phyloP scores from a whole-genome alignment of 2,329 filamentous ascomycete species.

The Rhinocladiella mackenziei region DNA sequence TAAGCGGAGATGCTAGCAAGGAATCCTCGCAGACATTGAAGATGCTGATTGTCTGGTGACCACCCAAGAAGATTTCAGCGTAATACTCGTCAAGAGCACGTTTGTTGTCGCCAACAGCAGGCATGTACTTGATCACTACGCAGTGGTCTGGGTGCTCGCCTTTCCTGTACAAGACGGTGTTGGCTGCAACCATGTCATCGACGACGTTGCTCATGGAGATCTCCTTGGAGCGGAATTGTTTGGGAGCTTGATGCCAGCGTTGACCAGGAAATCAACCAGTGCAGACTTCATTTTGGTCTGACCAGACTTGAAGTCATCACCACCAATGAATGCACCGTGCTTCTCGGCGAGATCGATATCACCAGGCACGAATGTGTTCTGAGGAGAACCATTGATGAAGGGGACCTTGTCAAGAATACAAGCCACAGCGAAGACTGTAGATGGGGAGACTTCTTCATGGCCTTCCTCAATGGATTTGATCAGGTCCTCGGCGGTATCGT shows the following conservation, averaged over 20 bases:
- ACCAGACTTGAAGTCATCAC: slow-evolving; percentile 99
- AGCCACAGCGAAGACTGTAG: slow-evolving; percentile 91
- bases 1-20: slow-evolving; percentile 87
- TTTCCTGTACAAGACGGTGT: slow-evolving; percentile 80
- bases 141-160: slow-evolving; percentile 97
- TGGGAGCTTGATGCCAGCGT: slow-evolving; percentile 97
- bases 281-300: slow-evolving; percentile 99
- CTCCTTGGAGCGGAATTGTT: slow-evolving; percentile 99
- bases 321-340: slow-evolving; percentile 85
- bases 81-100: slow-evolving; percentile 98
- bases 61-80: slow-evolving; percentile 97
- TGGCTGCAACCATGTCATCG: slow-evolving; percentile 98
- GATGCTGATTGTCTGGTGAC: slow-evolving; percentile 95
- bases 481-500: slow-evolving; percentile 94
- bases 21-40: slow-evolving; percentile 99
- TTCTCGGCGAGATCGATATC: slow-evolving; percentile 83
- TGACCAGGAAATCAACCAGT: slow-evolving; percentile 97
- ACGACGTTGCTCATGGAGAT: slow-evolving; percentile 99
- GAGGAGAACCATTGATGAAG: slow-evolving; percentile 98
- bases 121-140: slow-evolving; percentile 99
- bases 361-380: slow-evolving; percentile 98
- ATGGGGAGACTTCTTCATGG: slow-evolving; percentile 88
- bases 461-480: slow-evolving; percentile 80
- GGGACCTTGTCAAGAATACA: slow-evolving; percentile 84
- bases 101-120: slow-evolving; percentile 97